These are phyloP conservation scores for Tulasnella sp. DNA, from an alignment of 768 basidiomycete species.

Conservation along the genomic window DNA sequence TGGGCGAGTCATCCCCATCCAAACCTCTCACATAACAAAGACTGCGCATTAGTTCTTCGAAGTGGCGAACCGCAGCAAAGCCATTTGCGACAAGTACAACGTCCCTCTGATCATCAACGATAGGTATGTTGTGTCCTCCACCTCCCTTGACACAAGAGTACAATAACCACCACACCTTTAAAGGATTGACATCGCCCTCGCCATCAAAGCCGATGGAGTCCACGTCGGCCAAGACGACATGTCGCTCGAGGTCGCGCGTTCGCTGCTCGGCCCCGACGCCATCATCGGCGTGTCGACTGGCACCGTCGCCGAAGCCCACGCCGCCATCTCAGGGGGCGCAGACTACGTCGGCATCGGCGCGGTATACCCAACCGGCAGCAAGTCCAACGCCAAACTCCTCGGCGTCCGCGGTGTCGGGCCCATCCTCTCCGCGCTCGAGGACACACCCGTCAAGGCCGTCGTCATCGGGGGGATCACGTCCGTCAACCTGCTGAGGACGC, in stretches of 20 bases:
- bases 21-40: neutral
- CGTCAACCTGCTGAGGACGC: constrained; percentile 56
- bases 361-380: constrained; percentile 69
- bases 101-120: constrained; percentile 83
- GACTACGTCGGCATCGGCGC: constrained; percentile 88
- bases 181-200: constrained; percentile 72
- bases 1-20: constrained; percentile 26
- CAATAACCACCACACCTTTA: constrained; percentile 23
- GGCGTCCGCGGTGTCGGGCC: constrained; percentile 62
- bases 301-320: constrained; percentile 46
- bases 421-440: constrained; percentile 52
- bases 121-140: constrained; percentile 20
- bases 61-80: constrained; percentile 56
- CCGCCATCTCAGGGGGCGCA: constrained; percentile 49
- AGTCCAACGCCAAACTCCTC: constrained; percentile 41
- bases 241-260: constrained; percentile 50
- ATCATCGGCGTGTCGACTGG: constrained; percentile 78
- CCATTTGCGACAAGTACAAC: constrained; percentile 57
- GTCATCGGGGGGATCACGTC: constrained; percentile 87
- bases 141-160: neutral
- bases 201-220: constrained; percentile 62
- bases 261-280: constrained; percentile 50
- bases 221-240: constrained; percentile 88
- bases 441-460: constrained; percentile 55
- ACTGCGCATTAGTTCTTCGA: constrained; percentile 60